Conservation (phyloP, 2,329 filamentous ascomycete species). For the Samsoniella hepiali region DNA sequence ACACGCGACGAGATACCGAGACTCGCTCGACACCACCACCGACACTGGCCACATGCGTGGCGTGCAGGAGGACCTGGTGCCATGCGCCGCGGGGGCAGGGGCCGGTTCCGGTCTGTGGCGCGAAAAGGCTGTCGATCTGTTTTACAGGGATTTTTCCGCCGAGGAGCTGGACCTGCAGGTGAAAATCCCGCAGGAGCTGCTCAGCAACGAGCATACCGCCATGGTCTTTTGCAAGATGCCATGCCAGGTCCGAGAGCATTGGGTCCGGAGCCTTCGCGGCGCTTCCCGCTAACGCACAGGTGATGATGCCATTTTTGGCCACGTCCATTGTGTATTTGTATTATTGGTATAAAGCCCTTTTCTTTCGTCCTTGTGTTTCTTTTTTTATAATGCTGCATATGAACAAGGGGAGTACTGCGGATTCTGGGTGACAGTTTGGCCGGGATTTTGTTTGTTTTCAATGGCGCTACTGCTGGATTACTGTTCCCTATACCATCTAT, state of each 20-base stretch:
- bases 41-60: slow-evolving; percentile 18
- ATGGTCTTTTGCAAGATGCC: slow-evolving; percentile 63
- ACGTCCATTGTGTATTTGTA: slow-evolving; percentile 13
- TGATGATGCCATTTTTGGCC: not conserved
- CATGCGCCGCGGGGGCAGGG: slow-evolving; percentile 39
- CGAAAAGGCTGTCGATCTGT: slow-evolving; percentile 56
- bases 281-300: slow-evolving; percentile 28
- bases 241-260: slow-evolving; percentile 48
- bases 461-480: not conserved
- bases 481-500: slow-evolving; percentile 1
- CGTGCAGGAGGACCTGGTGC: slow-evolving; percentile 35
- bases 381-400: slow-evolving; percentile 13
- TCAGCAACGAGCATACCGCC: slow-evolving; percentile 58
- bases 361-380: not conserved
- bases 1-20: not conserved
- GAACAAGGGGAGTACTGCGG: slow-evolving; percentile 12
- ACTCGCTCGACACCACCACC: not conserved
- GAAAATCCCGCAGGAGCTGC: slow-evolving; percentile 56
- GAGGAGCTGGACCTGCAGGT: slow-evolving; percentile 58
- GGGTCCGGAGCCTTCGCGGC: slow-evolving; percentile 53
- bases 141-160: slow-evolving; percentile 56
- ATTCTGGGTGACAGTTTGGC: slow-evolving; percentile 6
- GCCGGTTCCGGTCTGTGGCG: slow-evolving; percentile 47
- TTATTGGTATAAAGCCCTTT: slow-evolving; percentile 9
- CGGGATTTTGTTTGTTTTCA: slow-evolving; percentile 4